Base-by-base conservation (phyloP, 352 stramenopile species). In the Phytopythium boreale region DNA sequence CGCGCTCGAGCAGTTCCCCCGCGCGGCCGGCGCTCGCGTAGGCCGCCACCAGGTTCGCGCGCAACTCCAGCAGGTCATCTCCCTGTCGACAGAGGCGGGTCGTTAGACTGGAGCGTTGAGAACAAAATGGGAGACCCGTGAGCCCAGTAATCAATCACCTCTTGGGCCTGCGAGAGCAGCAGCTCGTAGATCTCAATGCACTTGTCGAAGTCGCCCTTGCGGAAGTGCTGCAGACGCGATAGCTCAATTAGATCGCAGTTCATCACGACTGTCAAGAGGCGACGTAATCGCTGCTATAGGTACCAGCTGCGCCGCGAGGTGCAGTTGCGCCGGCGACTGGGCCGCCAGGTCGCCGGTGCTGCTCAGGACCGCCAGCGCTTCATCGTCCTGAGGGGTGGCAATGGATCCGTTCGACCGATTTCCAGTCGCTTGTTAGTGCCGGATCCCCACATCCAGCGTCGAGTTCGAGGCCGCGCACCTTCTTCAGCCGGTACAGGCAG, bases 401-500 rank as follows among this genome's bases (percentile, higher is more conserved):
- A 31, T 7, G 12, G 20, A 15, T 46, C 39, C n/a, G n/a, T n/a
- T n/a, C n/a, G n/a, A n/a, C n/a, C n/a, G n/a, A 34, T 34, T 34
- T 34, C 29, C 39, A 2, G 39, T 7, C 39, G 39, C 14, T 46
- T 3, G 46, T 52, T 31, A 52, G 22, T 15, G 2, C 10, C 19
- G 11, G 29, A 47, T 0, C 8, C 7, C 14, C 4, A 22, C 6
- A 5, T 8, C 41, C 41, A 19, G 9, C 19, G 6, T 22, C 41
- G 2, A 19, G 5, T 20, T 22, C 8, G 41, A 9, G 4, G 26
- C 14, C 12, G 22, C 56, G n/a, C 39, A 77, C 70, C 39, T 75
- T 67, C 75, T 93, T 91, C 34, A 92, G 72, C 24, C 86, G 84
- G 66, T 95, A 95, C 15, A 90, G 75, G 58, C 87, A 95, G 66